These are phyloP conservation scores for Puya raimondii DNA, from an alignment of 176 grass and related monocot genomes.

Conservation along the genomic window DNA sequence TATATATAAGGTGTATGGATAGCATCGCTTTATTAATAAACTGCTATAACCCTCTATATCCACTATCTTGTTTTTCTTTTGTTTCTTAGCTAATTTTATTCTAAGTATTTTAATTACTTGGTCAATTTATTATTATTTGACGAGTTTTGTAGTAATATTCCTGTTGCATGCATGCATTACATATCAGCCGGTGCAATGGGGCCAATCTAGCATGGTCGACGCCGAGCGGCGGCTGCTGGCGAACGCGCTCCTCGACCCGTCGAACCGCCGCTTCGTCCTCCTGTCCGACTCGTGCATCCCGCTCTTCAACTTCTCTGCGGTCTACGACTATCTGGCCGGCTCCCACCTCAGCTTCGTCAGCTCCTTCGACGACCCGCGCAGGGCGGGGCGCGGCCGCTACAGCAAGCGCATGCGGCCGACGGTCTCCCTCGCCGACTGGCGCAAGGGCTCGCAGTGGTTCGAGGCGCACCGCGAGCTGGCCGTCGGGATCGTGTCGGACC, in stretches of 20 bases:
- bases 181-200: constrained; percentile 23
- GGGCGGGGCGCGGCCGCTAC: constrained; percentile 24
- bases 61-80: no score
- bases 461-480: constrained; percentile 21
- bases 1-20: no score
- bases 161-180: background rate
- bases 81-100: no score
- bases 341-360: constrained; percentile 28
- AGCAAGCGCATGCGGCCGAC: constrained; percentile 22
- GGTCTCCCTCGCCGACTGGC: constrained; percentile 27
- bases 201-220: constrained; percentile 26
- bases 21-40: no score
- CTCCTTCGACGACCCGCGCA: constrained; percentile 29
- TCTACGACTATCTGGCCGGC: constrained; percentile 16
- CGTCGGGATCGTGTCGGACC: constrained; percentile 12
- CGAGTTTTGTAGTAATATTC: no score
- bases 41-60: no score
- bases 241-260: constrained; percentile 35
- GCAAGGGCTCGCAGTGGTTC: constrained; percentile 46
- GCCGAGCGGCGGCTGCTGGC: constrained; percentile 33
- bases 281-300: constrained; percentile 40
- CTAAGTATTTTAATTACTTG: no score
- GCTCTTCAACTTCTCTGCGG: constrained; percentile 25
- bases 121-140: no score
- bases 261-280: constrained; percentile 27